Evolutionary conservation across 2,329 filamentous ascomycete species (phyloP), one percentile per base, ranked within the genome.

Genomic region (Sporothrix pseudoabietina): DNA sequence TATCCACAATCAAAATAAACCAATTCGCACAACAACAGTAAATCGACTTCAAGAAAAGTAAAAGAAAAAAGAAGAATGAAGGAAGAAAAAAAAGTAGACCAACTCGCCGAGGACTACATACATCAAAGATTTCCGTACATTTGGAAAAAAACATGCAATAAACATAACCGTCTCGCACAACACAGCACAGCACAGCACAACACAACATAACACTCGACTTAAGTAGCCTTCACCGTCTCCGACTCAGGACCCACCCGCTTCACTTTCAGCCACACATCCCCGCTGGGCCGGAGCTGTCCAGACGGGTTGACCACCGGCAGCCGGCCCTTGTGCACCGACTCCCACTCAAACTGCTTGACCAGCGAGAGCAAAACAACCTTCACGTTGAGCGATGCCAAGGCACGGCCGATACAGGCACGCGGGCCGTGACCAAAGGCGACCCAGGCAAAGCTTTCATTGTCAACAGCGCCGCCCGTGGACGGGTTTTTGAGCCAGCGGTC

Each of bases 341-440:
- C 32, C 22, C 68, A 65, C 19, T 63, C 54, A 19, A 82, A 83
- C 30, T 76, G 76, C 3, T 75, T 74, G 35, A 82, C 74, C 63
- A 83, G 72, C 73, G 80, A 79, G 3, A 79, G 74, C 12, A 84
- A 52, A 6, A 82, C 77, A 4, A 78, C 75, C 77, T 84, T 84
- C 76, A 83, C 80, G 76, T 83, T 82, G 69, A 83, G 73, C 66
- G 81, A 73, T 0, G 82, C 78, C 81, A 80, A 10, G 76, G 78
- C 61, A 72, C 79, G 79, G 14, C 82, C 82, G 44, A 83, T 82
- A 75, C 82, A 84, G 59, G 79, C 78, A 16, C 82, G 77, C 6
- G 81, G 80, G 3, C 82, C 82, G 61, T 81, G 79, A 69, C 80
- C 77, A 72, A 84, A 84, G 0, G 80, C 78, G 52, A 79, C 77